These are phyloP conservation scores for Phaseolus lunatus DNA, from an alignment of 306 rosid genomes.

Conservation along the genomic window DNA sequence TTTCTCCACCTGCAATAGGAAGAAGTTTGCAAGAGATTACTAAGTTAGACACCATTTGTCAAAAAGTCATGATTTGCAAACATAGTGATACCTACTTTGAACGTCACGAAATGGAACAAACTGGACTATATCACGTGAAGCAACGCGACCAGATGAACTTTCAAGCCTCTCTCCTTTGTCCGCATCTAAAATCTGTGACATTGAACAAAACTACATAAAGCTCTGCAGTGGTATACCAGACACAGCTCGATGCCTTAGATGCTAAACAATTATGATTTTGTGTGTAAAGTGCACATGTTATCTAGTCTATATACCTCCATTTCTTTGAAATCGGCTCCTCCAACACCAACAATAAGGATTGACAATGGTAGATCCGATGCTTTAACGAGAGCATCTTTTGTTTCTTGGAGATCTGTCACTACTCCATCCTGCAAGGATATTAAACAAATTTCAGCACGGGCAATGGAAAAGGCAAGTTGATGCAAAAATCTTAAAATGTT, in stretches of 20 bases:
- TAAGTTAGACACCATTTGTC: conserved; percentile 32
- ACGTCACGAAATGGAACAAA: conserved; percentile 93
- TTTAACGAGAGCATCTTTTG: conserved; percentile 94
- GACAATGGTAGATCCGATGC: conserved; percentile 97
- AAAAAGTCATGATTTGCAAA: conserved; percentile 35
- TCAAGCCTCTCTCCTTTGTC: conserved; percentile 97
- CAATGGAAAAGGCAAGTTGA: conserved; percentile 27
- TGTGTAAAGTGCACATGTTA: conserved; percentile 6
- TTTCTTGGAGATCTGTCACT: conserved; percentile 99
- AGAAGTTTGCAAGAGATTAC: conserved; percentile 15
- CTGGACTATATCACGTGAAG: conserved; percentile 97
- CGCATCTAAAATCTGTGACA: conserved; percentile 81
- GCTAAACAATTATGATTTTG: conserved; percentile 28
- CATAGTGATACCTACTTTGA: conserved; percentile 70
- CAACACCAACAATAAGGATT: conserved; percentile 96
- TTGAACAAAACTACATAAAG: conserved; percentile 41
- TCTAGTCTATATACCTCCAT: conserved; percentile 78
- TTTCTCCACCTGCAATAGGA: conserved; percentile 78
- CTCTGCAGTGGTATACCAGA: background rate
- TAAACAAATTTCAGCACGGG: conserved; percentile 45
- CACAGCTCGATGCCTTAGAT: background rate
- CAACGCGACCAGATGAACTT: conserved; percentile 82
- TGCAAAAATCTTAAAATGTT: conserved; percentile 31
- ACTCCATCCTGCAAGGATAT: conserved; percentile 86
- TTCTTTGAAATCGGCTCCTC: conserved; percentile 99